A percentile compares a stretch with the other conserved stretches of the same genome.
Evolutionary conservation across 371 early-diverging fungal species (phyloP).

Genomic region (Conidiobolus incongruus): DNA sequence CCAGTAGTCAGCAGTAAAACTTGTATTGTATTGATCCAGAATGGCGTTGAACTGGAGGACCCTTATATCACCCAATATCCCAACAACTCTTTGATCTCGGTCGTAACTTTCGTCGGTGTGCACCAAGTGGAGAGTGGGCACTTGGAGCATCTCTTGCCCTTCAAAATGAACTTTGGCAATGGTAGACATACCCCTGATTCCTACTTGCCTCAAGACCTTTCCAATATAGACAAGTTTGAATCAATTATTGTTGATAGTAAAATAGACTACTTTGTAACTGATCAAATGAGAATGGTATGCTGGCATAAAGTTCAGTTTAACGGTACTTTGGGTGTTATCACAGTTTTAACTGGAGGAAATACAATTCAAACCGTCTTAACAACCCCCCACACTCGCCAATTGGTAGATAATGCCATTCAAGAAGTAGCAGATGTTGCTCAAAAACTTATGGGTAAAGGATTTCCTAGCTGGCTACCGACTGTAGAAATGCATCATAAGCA

Average conservation of each 20-base stretch:
- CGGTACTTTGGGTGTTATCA: slow-evolving; percentile 16
- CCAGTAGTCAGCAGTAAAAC: no score
- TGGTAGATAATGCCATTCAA: slow-evolving; percentile 23
- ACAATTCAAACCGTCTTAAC: slow-evolving; percentile 30
- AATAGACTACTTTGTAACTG: slow-evolving; percentile 16
- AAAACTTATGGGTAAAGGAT: slow-evolving; percentile 9
- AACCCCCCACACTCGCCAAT: slow-evolving; percentile 18
- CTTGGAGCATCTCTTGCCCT: slow-evolving; percentile 18
- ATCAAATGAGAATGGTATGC: slow-evolving; percentile 41
- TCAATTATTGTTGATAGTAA: slow-evolving; percentile 16
- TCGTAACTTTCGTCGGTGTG: slow-evolving; percentile 53
- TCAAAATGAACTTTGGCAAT: slow-evolving; percentile 15
- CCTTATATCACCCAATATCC: slow-evolving; percentile 34
- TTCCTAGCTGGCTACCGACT: slow-evolving; percentile 16
- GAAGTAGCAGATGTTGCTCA: slow-evolving; percentile 32
- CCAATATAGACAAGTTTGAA: neutral
- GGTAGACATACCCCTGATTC: slow-evolving; percentile 9
- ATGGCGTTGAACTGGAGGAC: slow-evolving; percentile 63
- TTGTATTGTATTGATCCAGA: slow-evolving; percentile 55
- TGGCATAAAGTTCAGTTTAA: slow-evolving; percentile 68
- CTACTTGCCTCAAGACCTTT: slow-evolving; percentile 5
- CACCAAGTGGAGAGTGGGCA: slow-evolving; percentile 33
- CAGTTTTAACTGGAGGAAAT: slow-evolving; percentile 34
- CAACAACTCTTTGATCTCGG: slow-evolving; percentile 33
- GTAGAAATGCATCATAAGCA: slow-evolving; percentile 18